Conservation (phyloP, 176 grass and related monocot genomes). For the Ananas comosus region DNA sequence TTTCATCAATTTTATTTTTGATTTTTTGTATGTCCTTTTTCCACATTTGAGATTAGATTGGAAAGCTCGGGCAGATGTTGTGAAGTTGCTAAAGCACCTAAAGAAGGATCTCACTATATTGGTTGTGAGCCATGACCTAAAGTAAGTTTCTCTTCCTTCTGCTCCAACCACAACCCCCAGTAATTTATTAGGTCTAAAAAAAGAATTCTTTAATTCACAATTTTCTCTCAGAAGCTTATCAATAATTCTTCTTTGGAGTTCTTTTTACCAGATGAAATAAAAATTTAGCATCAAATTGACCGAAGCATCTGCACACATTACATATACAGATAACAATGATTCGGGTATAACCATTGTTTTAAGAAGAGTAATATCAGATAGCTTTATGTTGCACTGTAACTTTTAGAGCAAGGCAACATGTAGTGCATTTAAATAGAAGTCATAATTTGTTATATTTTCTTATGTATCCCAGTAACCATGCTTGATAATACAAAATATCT, state of each 20-base stretch:
- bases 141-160: constrained; percentile 31
- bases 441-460: no score
- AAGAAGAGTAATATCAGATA: neutral
- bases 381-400: no score
- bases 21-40: neutral
- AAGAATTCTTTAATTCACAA: no score
- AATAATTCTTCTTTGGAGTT: no score
- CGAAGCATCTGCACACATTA: neutral
- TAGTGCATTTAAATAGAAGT: no score
- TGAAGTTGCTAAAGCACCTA: constrained; percentile 62
- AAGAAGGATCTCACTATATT: constrained; percentile 69
- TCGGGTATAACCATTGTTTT: neutral
- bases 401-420: no score
- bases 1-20: neutral
- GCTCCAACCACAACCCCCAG: neutral
- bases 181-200: neutral
- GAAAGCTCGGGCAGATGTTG: constrained; percentile 86
- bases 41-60: constrained; percentile 37
- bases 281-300: no score
- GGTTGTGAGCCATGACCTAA: constrained; percentile 81
- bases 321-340: neutral
- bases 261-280: no score
- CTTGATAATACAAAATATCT: no score
- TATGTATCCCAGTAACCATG: no score
- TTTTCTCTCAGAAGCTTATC: no score